Base-by-base conservation (phyloP, 768 basidiomycete species). In the Hortiboletus flavorubellus region DNA sequence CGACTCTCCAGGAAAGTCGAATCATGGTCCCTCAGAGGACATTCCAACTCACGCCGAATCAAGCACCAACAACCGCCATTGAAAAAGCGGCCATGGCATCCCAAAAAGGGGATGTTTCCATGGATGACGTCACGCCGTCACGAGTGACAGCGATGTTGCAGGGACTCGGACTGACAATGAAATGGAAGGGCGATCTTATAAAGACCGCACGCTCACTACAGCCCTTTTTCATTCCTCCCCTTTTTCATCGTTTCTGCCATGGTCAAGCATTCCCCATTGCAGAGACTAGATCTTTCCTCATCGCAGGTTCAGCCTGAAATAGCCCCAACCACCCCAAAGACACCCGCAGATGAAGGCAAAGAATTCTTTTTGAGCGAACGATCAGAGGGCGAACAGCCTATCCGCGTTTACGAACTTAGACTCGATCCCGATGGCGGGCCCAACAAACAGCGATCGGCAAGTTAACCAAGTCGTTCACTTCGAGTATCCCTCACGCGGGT, bases 361-460 rank as follows among this genome's bases (percentile, higher is more conserved):
- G 87, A 87, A 35, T 97, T 91, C 76, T 97, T 97, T 64, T 79
- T 87, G 62, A 80, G 83, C 5, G 69, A 75, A 30, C 61, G 76
- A 46, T 70, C 63, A 8, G 70, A 75, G 15, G 82, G 80, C 37
- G 88, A 89, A 60, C 70, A 73, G 4, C 87, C 86, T 6, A 80
- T 98, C 42, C 80, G 78, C 59, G 93, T 98, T 16, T 96, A 93
- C 65, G 89, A 95, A 72, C 80, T 99, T 35, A 76, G 78, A 46
- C 79, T 99, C 35, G 93, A 93, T 66, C 79, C 87, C 14, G 92
- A 98, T 73, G 97, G 97, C 41, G 92, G 91, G 15, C 96, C 97
- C 2, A 81, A 79, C 67, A 88, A 91, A 71, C 86, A 89, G 62
- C 83, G 86, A 74, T 85, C 89, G 61, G 96, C 93, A 62, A 66